Evolutionary conservation across 345 rosid genomes (phyloP), one percentile per base, ranked within the genome.

Genomic region (Syzygium grande): DNA sequence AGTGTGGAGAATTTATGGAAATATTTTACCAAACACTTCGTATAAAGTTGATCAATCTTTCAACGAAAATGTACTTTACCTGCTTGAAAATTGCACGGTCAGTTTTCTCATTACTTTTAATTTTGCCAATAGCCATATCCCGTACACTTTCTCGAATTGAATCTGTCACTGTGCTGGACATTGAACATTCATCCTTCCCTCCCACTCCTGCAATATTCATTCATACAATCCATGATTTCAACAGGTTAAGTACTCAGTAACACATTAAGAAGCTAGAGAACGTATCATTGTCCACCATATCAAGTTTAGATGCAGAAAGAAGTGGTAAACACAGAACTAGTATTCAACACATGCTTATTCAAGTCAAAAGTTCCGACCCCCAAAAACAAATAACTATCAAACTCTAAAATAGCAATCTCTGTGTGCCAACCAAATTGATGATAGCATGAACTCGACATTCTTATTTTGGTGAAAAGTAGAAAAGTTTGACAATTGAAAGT

Each of bases 71-170:
- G 34, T 49, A 5, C 29, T 52, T 87, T 63, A 96, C 99, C 98
- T 95, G 97, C 92, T 97, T 98, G 89, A 94, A 96, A 14, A 98
- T 96, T n/a, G 99, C 99, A 51, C 97, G 96, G 84, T 96, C 99
- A 0, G 97, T 96, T 91, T 96, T 97, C 89, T 96, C 99, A 10
- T 93, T 94, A 56, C 90, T 93, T 90, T 88, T 95, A 58, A 92
- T 94, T 88, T 94, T 95, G 10, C 99, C 99, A 73, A 93, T 95
- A 52, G 98, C 94, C 87, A 92, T 93, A 2, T 92, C 96, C 73
- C 98, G 89, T 19, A 96, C 96, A 90, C 96, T 95, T 52, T 86
- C 98, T 91, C 97, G 98, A 86, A 97, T 97, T n/a, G 98, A 95
- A 91, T 97, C 96, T 22, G 96, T 94, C 56, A 95, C 99, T 16